Conservation (phyloP, 129 eudicot species). For the Chrysanthemum seticuspe region DNA sequence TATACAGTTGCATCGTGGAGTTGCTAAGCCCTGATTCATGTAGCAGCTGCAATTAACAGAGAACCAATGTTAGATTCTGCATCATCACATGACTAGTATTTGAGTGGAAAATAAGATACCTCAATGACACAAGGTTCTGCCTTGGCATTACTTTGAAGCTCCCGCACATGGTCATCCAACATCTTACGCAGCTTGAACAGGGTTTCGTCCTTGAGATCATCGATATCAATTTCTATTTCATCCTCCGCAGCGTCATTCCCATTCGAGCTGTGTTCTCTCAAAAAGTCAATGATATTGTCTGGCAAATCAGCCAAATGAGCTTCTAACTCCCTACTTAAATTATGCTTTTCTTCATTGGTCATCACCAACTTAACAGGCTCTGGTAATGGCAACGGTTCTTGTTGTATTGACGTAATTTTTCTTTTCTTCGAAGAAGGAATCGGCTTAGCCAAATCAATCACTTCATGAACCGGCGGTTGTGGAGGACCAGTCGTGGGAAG, state of each 20-base stretch:
- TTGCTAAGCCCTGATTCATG: conserved; percentile 86
- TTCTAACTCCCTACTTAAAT: conserved; percentile 58
- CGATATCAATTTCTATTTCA: conserved; percentile 87
- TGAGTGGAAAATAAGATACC: conserved; percentile 32
- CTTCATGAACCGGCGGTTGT: conserved; percentile 31
- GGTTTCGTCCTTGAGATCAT: conserved; percentile 56
- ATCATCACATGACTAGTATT: neutral
- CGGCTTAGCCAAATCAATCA: conserved; percentile 44
- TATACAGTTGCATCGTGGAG: conserved; percentile 71
- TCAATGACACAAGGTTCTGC: conserved; percentile 79
- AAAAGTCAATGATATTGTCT: conserved; percentile 51
- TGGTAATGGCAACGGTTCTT: conserved; percentile 32
- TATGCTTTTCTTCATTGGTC: conserved; percentile 61
- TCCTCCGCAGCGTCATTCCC: conserved; percentile 62
- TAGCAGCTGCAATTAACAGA: conserved; percentile 49
- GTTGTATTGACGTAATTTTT: conserved; percentile 42
- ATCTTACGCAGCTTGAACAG: conserved; percentile 54
- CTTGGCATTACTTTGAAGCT: conserved; percentile 41
- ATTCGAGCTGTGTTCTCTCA: conserved; percentile 52
- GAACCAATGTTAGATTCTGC: neutral
- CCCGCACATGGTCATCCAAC: conserved; percentile 54
- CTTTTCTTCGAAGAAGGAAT: conserved; percentile 55
- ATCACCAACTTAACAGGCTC: conserved; percentile 47
- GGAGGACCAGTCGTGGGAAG: conserved; percentile 34
- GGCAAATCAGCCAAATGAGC: conserved; percentile 55